Evolutionary conservation across 1,284 basidiomycete species (phyloP), one percentile per base, ranked within the genome.

Genomic region (Leccinum solheimii): DNA sequence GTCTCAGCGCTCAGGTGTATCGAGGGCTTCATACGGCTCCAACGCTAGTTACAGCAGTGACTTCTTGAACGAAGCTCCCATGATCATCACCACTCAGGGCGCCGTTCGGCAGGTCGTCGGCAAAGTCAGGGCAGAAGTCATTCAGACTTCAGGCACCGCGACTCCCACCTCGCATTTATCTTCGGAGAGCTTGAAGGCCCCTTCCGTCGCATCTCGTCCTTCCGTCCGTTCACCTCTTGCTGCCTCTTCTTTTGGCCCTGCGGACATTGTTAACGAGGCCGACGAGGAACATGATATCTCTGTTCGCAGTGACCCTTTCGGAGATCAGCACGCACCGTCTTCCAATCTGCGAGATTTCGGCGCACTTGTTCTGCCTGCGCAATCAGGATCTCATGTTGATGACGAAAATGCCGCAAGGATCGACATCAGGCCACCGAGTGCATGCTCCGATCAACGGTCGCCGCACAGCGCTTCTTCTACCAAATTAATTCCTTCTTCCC

Each of bases 61-160:
- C 67, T 82, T 93, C 73, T 77, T 93, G 61, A 86, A 86, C 67
- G 91, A 93, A 72, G 86, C 88, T 1, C 90, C 91, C 16, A 87
- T 89, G 76, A 93, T 93, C 67, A 83, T 93, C 64, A 91, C 88
- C 27, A 80, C 78, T 34, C 85, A 84, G 62, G 83, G 83, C 51
- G 80, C 81, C 38, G 84, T 90, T 64, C 83, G 87, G 36, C 88
- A 91, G 70, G 87, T 91, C 10, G 74, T 90, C 48, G 89, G 90
- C 40, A 84, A 90, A 53, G 86, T 86, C 56, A 90, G 87, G 72
- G 89, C 91, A 30, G 90, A 91, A 70, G 86, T 92, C 54, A 84
- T 93, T 64, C 86, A 82, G 62, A 81, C 90, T 2, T 77, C 84
- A 1, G 80, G 80, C 36, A 76, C 79, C 21, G 64, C 61, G 14